phyloP scores from a whole-genome alignment of 2,329 filamentous ascomycete genomes.

The Curvularia sp. region DNA sequence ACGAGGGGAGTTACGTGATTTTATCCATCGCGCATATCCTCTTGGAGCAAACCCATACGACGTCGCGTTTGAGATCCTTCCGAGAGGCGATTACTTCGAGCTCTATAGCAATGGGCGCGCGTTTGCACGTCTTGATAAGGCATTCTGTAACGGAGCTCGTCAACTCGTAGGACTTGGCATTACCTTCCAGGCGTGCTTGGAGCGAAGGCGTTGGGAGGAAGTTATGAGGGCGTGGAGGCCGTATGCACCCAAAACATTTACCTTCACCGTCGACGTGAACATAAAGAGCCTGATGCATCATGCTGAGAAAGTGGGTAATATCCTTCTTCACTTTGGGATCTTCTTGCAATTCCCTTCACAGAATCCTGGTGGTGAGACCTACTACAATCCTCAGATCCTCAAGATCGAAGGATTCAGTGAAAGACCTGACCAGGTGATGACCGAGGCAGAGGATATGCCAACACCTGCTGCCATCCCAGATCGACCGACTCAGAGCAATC shows the following conservation, averaged over 20 bases:
- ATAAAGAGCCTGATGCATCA: slow-evolving; percentile 13
- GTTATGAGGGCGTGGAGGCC: background rate
- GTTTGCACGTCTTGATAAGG: slow-evolving; percentile 17
- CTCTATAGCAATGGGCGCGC: background rate
- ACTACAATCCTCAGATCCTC: slow-evolving; percentile 21
- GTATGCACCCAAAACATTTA: background rate
- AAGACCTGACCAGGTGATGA: slow-evolving; percentile 6
- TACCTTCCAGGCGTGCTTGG: slow-evolving; percentile 6
- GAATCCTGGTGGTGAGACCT: slow-evolving; percentile 8
- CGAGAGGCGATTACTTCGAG: slow-evolving; percentile 13
- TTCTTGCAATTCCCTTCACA: slow-evolving; percentile 15
- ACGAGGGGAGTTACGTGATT: background rate
- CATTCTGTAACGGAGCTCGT: slow-evolving; percentile 13
- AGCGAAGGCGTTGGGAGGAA: slow-evolving; percentile 6
- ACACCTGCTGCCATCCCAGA: slow-evolving; percentile 1
- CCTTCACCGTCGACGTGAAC: slow-evolving; percentile 14
- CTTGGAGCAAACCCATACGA: background rate
- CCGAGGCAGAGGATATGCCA: slow-evolving; percentile 8
- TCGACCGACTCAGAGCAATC: slow-evolving; percentile 4
- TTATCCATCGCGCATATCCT: background rate
- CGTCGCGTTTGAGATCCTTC: background rate
- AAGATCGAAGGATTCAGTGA: slow-evolving; percentile 16
- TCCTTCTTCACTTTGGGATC: slow-evolving; percentile 9
- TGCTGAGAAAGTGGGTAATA: slow-evolving; percentile 17
- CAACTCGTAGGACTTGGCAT: slow-evolving; percentile 8